These are phyloP conservation scores for Ceratobasidium sp. DNA, from an alignment of 1,284 basidiomycete species.

Conservation along the genomic window DNA sequence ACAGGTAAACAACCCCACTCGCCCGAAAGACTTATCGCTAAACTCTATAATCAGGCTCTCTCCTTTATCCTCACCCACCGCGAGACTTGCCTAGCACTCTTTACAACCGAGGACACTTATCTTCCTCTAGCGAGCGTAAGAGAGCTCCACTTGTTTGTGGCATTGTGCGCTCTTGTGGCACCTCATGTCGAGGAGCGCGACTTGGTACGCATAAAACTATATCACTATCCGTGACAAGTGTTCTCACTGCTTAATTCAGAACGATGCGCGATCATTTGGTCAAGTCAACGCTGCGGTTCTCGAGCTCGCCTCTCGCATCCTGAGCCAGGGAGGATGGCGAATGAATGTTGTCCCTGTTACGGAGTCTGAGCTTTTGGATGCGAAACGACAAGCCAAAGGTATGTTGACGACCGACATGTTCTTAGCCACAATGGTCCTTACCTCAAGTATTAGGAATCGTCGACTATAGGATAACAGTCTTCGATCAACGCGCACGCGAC, in stretches of 20 bases:
- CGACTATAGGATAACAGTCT: slow-evolving; percentile 44
- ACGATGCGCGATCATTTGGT: slow-evolving; percentile 63
- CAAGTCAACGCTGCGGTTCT: slow-evolving; percentile 85
- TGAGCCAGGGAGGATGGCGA: slow-evolving; percentile 72
- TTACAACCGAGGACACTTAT: slow-evolving; percentile 75
- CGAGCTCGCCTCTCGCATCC: slow-evolving; percentile 76
- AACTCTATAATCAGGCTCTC: slow-evolving; percentile 62
- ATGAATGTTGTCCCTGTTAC: slow-evolving; percentile 71
- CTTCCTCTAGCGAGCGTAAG: slow-evolving; percentile 74
- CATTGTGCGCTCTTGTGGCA: slow-evolving; percentile 72
- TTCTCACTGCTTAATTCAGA: slow-evolving; percentile 56
- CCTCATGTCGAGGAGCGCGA: slow-evolving; percentile 79
- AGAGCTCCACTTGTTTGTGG: slow-evolving; percentile 80
- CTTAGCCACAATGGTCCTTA: too few species aligned
- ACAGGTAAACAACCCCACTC: slow-evolving; percentile 61
- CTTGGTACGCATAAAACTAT: slow-evolving; percentile 65
- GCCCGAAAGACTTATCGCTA: neutral
- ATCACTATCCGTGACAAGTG: slow-evolving; percentile 9
- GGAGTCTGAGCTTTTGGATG: slow-evolving; percentile 72
- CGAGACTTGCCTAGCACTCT: slow-evolving; percentile 79
- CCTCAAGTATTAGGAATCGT: slow-evolving; percentile 41
- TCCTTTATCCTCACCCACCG: slow-evolving; percentile 82
- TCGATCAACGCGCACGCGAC: slow-evolving; percentile 40
- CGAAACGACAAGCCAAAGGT: slow-evolving; percentile 67
- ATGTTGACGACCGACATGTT: neutral